Conservation (phyloP, 2,329 filamentous ascomycete genomes). For the Stagonosporopsis chrysanthemi region DNA sequence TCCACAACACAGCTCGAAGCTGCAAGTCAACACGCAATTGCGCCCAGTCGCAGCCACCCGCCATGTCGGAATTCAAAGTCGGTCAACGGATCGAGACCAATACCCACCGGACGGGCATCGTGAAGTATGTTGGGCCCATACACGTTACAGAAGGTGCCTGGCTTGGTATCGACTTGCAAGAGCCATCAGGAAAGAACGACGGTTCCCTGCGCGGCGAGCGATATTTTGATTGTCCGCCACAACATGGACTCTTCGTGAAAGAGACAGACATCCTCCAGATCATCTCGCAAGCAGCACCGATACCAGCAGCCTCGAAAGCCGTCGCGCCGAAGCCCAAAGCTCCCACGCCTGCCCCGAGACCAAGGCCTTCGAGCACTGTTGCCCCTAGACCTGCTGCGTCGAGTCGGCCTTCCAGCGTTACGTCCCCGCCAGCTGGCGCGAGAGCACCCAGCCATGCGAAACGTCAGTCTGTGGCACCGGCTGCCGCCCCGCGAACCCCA, state of each 20-base stretch:
- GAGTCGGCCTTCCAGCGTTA: constrained; percentile 25
- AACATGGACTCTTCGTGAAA: constrained; percentile 86
- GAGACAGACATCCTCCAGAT: constrained; percentile 69
- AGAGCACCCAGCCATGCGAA: constrained; percentile 21
- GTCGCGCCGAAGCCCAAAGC: constrained; percentile 24
- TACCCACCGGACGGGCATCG: constrained; percentile 76
- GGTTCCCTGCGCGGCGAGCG: constrained; percentile 85
- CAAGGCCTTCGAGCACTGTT: constrained; percentile 37
- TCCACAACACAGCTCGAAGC: constrained; percentile 17
- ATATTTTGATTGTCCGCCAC: constrained; percentile 80
- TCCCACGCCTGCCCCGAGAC: constrained; percentile 23
- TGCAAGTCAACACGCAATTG: constrained; percentile 19
- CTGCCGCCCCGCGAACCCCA: constrained; percentile 17
- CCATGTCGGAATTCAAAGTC: constrained; percentile 41
- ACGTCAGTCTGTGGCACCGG: constrained; percentile 31
- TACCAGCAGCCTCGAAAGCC: constrained; percentile 47
- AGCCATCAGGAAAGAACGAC: constrained; percentile 88
- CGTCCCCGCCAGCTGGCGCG: constrained; percentile 12
- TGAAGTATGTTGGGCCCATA: constrained; percentile 83
- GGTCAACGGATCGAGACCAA: constrained; percentile 82
- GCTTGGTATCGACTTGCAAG: constrained; percentile 88
- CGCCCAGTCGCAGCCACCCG: constrained; percentile 15
- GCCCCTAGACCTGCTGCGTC: constrained; percentile 20
- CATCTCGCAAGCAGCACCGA: constrained; percentile 55
- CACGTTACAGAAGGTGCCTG: constrained; percentile 85